Evolutionary conservation across 2,329 filamentous ascomycete genomes (phyloP).

Genomic region (Exophiala xenobiotica): DNA sequence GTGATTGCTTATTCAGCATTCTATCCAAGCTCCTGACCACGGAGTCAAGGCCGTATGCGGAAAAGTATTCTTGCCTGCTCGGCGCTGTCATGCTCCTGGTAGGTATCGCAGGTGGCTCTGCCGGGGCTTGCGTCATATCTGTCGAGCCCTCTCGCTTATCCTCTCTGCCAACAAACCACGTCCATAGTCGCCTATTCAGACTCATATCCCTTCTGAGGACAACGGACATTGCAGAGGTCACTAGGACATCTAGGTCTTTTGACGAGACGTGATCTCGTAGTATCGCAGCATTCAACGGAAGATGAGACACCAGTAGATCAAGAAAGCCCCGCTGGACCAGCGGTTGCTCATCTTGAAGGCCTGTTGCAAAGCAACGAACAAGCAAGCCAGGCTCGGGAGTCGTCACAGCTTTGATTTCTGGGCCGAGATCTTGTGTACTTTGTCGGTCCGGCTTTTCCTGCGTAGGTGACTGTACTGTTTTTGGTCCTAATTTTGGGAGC

Average conservation of each 20-base stretch:
- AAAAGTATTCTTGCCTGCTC: constrained; percentile 73
- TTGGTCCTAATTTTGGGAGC: constrained; percentile 67
- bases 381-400: constrained; percentile 89
- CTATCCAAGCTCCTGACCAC: constrained; percentile 72
- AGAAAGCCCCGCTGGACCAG: constrained; percentile 92
- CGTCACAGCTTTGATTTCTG: constrained; percentile 65
- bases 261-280: constrained; percentile 71
- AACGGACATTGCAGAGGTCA: constrained; percentile 81
- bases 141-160: constrained; percentile 26
- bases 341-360: constrained; percentile 80
- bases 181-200: constrained; percentile 89
- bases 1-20: constrained; percentile 65
- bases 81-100: constrained; percentile 31
- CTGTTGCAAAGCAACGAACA: constrained; percentile 87
- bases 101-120: constrained; percentile 4
- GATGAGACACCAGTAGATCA: constrained; percentile 84
- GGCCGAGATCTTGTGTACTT: constrained; percentile 44
- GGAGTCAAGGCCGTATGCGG: constrained; percentile 71
- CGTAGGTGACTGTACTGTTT: constrained; percentile 30
- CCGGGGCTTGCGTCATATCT: constrained; percentile 5
- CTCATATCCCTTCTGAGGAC: constrained; percentile 94
- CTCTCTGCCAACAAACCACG: constrained; percentile 87
- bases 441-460: constrained; percentile 36
- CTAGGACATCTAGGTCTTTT: constrained; percentile 75
- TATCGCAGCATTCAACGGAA: constrained; percentile 80